Evolutionary conservation across 179 eudicot species (phyloP).

Genomic region (Camellia oleifera): DNA sequence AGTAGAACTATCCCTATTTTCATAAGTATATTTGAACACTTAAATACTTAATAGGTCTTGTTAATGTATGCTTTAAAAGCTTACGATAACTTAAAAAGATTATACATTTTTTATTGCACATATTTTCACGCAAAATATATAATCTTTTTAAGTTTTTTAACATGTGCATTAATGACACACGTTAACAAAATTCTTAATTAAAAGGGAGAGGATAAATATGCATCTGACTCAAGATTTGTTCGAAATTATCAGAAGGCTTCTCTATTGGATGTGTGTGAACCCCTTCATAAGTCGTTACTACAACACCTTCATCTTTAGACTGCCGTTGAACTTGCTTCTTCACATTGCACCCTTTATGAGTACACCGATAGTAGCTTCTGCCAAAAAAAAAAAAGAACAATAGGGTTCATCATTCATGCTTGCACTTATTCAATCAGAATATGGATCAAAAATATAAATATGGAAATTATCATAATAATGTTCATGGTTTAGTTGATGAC

Average conservation of each 20-base stretch:
- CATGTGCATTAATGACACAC: too few species aligned
- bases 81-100: too few species aligned
- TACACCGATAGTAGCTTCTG: conserved; percentile 72
- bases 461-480: neutral
- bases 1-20: neutral
- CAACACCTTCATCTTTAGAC: conserved; percentile 57
- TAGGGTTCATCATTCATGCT: neutral
- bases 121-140: too few species aligned
- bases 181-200: neutral
- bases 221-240: conserved; percentile 76
- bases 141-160: too few species aligned
- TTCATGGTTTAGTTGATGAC: neutral
- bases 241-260: conserved; percentile 61
- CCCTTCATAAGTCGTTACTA: conserved; percentile 75
- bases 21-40: neutral
- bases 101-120: too few species aligned
- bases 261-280: conserved; percentile 61
- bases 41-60: too few species aligned
- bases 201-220: conserved; percentile 53
- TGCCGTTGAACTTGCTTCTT: conserved; percentile 81
- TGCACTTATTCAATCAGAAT: too few species aligned
- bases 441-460: neutral
- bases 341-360: conserved; percentile 64
- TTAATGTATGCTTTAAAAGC: too few species aligned
- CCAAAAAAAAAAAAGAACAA: neutral